phyloP scores from a whole-genome alignment of 352 stramenopile genomes.

The Pythium utonaiense region DNA sequence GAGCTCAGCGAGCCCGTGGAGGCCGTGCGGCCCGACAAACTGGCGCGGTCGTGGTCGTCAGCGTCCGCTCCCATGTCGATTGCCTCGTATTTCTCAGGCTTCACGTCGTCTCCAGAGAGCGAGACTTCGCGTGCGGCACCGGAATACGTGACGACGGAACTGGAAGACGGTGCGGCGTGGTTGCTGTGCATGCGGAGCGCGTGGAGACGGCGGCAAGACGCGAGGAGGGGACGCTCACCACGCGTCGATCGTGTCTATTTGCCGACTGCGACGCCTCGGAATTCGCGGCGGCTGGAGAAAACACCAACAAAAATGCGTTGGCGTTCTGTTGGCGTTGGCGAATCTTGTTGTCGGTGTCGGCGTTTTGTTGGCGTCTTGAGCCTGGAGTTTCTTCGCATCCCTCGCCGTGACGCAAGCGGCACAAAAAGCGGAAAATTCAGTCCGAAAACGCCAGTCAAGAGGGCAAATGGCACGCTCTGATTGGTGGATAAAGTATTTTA shows the following conservation, averaged over 20 bases:
- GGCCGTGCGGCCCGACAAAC: constrained; percentile 12
- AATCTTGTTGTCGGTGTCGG: constrained; percentile 2
- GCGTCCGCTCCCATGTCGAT: background rate
- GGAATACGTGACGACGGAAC: constrained; percentile 1
- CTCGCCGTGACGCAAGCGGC: constrained; percentile 10
- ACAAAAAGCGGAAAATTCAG: background rate
- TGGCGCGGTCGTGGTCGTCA: constrained; percentile 1
- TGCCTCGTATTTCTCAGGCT: background rate
- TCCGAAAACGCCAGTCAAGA: background rate
- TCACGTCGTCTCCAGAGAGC: background rate
- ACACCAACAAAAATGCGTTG: background rate
- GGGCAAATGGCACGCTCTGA: background rate
- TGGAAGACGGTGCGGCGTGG: background rate
- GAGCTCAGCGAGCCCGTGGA: constrained; percentile 24
- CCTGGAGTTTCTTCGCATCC: constrained; percentile 2
- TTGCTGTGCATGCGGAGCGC: background rate
- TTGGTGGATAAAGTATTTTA: background rate
- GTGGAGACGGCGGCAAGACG: background rate
- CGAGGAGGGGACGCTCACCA: background rate
- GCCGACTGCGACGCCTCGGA: background rate
- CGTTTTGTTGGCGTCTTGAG: background rate
- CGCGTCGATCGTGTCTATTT: background rate
- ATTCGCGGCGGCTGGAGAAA: background rate
- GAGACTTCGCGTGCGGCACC: background rate
- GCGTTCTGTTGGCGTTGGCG: background rate